These are phyloP conservation scores for Vigna nakashimae DNA, from an alignment of 306 rosid species.

Conservation along the genomic window DNA sequence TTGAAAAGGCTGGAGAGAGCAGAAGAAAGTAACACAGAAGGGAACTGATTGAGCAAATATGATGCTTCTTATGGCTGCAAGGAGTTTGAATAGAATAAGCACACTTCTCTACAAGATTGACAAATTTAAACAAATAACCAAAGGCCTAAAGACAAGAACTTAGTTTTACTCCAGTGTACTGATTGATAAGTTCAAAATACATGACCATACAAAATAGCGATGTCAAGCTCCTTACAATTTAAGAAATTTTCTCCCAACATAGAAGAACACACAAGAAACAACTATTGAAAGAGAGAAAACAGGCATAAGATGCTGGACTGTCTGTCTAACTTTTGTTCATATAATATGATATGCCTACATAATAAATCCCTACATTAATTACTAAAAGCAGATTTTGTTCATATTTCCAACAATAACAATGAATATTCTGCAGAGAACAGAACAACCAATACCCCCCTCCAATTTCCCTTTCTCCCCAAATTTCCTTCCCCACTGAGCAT, in stretches of 20 bases:
- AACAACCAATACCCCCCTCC: no score
- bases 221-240: background rate
- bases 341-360: no score
- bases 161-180: background rate
- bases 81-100: constrained; percentile 53
- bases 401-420: no score
- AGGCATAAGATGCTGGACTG: no score
- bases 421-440: no score
- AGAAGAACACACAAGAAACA: background rate
- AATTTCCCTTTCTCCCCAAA: no score
- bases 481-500: no score
- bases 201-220: background rate
- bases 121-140: background rate
- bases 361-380: no score
- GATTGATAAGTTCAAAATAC: background rate
- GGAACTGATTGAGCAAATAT: constrained; percentile 43
- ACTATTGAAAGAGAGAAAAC: no score
- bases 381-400: no score
- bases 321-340: no score
- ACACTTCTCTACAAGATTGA: background rate
- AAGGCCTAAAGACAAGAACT: constrained; percentile 1
- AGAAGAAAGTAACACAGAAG: constrained; percentile 23
- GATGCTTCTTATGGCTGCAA: constrained; percentile 46
- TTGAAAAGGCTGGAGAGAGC: constrained; percentile 37
- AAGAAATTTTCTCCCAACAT: background rate